A percentile compares a stretch with the other conserved stretches of the same genome.
Evolutionary conservation across 148 eudicot species (phyloP).

Genomic region (Persicaria tinctoria): DNA sequence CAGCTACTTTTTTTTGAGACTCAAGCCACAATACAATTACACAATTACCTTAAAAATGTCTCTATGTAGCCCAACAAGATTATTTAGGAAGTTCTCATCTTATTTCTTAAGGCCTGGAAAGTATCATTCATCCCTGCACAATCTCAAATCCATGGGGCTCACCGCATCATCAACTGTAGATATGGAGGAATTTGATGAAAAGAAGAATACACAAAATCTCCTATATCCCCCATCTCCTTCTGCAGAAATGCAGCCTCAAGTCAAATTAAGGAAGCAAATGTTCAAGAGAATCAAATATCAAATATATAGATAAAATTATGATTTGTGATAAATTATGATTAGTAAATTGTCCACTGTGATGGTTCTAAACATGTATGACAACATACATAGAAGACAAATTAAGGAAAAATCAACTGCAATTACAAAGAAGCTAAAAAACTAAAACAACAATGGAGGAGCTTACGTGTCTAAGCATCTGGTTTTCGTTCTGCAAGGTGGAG

Average conservation of each 20-base stretch:
- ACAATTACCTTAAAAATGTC: background rate
- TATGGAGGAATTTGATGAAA: background rate
- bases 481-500: too few species aligned
- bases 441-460: too few species aligned
- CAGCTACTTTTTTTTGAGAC: background rate
- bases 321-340: too few species aligned
- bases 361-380: too few species aligned
- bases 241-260: background rate
- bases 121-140: background rate
- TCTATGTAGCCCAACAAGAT: background rate
- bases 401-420: too few species aligned
- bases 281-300: background rate
- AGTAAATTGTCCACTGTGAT: too few species aligned
- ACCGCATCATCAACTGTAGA: background rate
- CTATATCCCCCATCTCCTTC: too few species aligned
- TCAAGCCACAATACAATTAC: background rate
- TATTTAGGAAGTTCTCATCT: background rate
- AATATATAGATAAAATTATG: too few species aligned
- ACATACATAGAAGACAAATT: too few species aligned
- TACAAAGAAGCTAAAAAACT: too few species aligned
- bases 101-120: background rate
- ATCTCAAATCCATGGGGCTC: background rate
- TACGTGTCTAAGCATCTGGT: too few species aligned
- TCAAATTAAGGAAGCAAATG: background rate
- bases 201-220: background rate